Conservation (phyloP, 2,329 filamentous ascomycete genomes). For the Penicillium sp. region DNA sequence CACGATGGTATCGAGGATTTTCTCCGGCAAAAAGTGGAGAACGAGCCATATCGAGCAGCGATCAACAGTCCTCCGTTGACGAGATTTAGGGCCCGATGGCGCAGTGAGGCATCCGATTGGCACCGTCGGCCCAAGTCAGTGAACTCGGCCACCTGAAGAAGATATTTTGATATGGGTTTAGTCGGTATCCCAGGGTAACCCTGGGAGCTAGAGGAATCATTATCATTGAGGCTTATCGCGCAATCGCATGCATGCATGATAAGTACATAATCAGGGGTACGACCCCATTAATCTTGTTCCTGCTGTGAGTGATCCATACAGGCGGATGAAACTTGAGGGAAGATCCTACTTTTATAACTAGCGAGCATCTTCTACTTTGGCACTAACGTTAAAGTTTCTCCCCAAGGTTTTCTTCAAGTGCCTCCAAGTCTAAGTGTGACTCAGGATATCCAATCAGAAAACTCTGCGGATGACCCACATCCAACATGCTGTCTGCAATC, state of each 20-base stretch:
- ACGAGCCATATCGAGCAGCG: conserved; percentile 11
- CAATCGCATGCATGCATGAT: too few relatives aligned
- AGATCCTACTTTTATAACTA: too few relatives aligned
- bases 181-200: too few relatives aligned
- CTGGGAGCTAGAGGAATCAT: neutral
- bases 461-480: neutral
- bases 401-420: too few relatives aligned
- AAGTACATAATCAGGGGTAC: too few relatives aligned
- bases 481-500: too few relatives aligned
- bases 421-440: too few relatives aligned
- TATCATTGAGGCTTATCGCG: neutral
- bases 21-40: conserved; percentile 6
- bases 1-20: neutral
- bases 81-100: conserved; percentile 4
- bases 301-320: too few relatives aligned
- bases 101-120: conserved; percentile 15
- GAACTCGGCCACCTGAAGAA: conserved; percentile 9
- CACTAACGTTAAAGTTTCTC: too few relatives aligned
- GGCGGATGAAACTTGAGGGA: too few relatives aligned
- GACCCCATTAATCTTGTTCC: too few relatives aligned
- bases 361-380: too few relatives aligned
- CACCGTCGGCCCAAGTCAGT: conserved; percentile 11
- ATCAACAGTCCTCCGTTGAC: conserved; percentile 7
- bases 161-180: neutral
- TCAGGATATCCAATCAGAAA: neutral